Base-by-base conservation (phyloP, 2,329 filamentous ascomycete species). In the Verticillium isaacii region DNA sequence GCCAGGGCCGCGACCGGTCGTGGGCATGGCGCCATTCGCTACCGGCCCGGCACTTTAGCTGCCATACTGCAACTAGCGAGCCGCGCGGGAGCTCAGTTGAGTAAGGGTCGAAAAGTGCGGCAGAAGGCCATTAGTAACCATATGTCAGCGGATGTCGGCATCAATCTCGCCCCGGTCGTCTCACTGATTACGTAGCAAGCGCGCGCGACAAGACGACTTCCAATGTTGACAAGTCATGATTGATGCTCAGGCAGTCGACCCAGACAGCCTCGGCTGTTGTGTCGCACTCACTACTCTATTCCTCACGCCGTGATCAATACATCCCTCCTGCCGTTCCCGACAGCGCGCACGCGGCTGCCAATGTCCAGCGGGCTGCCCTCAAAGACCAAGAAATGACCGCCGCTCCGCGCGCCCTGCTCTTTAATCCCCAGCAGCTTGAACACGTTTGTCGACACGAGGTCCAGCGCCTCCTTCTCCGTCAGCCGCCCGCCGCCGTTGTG, bases 311-410 rank as follows among this genome's bases (percentile, higher is more conserved):
- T 83, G 56, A 76, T 65, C 61, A 68, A 75, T 63, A 75, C 69
- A 34, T 69, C 66, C 9, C 73, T 74, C 32, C 70, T 60, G 5
- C 81, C 81, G 60, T 76, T 76, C 7, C 78, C 80, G 15, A 88
- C 81, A 12, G 80, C 85, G 69, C 79, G 80, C 55, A 89, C 78
- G 57, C 82, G 73, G 6, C 80, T 80, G 5, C 81, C 83, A 68
- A 89, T 83, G 66, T 86, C 80, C 64, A 90, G 68, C 23, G 88
- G 88, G 66, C 78, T 86, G 0, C 86, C 86, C 69, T 90, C 87
- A 59, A 80, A 86, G 6, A 90, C 77, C 3, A 88, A 78, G 73
- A 89, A 90, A 65, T 89, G 82, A 0, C 76, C 66, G 11, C 23
- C 45, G 45, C 23, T 11, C 39, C 66, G 19, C 55, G 63, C 67